phyloP scores from a whole-genome alignment of 2,329 filamentous ascomycete genomes.

The Nemania sp. region DNA sequence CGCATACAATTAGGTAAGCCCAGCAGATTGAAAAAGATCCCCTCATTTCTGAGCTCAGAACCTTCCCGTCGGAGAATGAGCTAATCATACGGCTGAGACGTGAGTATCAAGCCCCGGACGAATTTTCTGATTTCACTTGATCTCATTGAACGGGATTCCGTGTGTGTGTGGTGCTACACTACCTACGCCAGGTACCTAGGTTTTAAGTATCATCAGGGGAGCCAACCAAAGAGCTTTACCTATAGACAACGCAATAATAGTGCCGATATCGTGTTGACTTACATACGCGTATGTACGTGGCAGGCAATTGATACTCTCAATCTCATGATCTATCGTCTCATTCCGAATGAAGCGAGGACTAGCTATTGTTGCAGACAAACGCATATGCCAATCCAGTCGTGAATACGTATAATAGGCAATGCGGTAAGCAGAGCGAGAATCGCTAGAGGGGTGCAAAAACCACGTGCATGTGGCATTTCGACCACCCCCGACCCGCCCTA shows the following conservation, averaged over 20 bases:
- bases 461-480: constrained; percentile 32
- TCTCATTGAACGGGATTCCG: constrained; percentile 12
- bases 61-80: constrained; percentile 26
- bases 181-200: constrained; percentile 25
- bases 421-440: constrained; percentile 12
- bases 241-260: neutral
- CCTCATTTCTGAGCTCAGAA: constrained; percentile 7
- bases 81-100: constrained; percentile 36
- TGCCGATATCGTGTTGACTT: constrained; percentile 14
- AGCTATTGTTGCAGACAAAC: neutral
- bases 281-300: neutral
- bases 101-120: constrained; percentile 17
- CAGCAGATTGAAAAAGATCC: constrained; percentile 1
- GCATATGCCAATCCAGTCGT: constrained; percentile 1
- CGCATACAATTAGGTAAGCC: constrained; percentile 10
- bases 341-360: constrained; percentile 10
- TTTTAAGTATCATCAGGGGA: neutral
- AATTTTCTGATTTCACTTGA: constrained; percentile 1
- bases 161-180: constrained; percentile 27
- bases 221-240: constrained; percentile 11
- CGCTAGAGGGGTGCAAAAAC: constrained; percentile 7
- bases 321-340: constrained; percentile 11
- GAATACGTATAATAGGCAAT: neutral
- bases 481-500: constrained; percentile 23
- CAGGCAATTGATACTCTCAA: neutral